A percentile compares a stretch with the other conserved stretches of the same genome.
phyloP scores from a whole-genome alignment of 176 grass and related monocot species.

The Musa beccarii region DNA sequence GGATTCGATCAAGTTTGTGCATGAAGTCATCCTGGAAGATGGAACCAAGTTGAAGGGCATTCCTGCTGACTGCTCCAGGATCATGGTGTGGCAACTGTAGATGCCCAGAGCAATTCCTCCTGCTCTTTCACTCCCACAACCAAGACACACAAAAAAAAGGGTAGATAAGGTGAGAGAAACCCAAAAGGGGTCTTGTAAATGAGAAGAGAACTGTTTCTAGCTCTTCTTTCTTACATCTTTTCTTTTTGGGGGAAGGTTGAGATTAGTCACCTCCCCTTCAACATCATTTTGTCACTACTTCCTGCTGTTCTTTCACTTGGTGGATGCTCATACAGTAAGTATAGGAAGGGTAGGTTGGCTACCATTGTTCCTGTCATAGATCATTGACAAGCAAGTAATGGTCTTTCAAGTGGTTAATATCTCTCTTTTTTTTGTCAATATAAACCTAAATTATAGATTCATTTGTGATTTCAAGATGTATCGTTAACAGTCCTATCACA shows the following conservation, averaged over 20 bases:
- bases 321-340: background rate
- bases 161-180: background rate
- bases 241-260: background rate
- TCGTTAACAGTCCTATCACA: no score
- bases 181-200: background rate
- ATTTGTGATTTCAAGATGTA: no score
- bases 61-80: slow-evolving; percentile 45
- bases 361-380: no score
- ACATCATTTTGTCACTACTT: background rate
- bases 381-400: no score
- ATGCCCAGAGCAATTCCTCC: background rate
- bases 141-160: background rate
- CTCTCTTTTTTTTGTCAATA: no score
- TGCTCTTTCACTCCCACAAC: background rate
- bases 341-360: background rate
- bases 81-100: slow-evolving; percentile 54
- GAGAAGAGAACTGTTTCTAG: background rate
- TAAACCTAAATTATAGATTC: no score
- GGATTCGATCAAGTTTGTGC: slow-evolving; percentile 60
- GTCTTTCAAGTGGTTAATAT: no score
- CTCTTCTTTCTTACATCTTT: background rate
- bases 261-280: background rate
- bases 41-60: slow-evolving; percentile 49
- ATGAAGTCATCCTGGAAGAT: slow-evolving; percentile 47
- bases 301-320: background rate